Conservation (phyloP, 805 yeast species). For the Priceomyces carsonii region DNA sequence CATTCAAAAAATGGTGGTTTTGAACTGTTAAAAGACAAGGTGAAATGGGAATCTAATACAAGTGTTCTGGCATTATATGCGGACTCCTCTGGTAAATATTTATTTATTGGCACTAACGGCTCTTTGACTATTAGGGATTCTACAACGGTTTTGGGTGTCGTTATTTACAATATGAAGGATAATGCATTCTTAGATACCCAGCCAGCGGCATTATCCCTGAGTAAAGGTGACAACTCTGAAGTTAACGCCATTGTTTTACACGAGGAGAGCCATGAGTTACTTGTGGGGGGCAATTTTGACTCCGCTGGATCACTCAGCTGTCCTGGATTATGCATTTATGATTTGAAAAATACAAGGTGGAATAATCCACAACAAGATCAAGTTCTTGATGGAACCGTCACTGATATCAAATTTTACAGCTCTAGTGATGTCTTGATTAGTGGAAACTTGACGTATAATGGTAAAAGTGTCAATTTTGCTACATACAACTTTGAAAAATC, state of each 20-base stretch:
- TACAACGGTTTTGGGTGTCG: conserved; percentile 42
- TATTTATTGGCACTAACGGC: conserved; percentile 52
- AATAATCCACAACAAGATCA: conserved; percentile 34
- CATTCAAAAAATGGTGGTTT: conserved; percentile 15
- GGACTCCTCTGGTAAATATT: conserved; percentile 27
- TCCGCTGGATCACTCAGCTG: conserved; percentile 60
- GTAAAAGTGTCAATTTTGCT: conserved; percentile 42
- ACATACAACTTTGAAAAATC: conserved; percentile 53
- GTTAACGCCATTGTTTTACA: conserved; percentile 38
- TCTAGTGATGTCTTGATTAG: conserved; percentile 40
- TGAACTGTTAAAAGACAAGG: conserved; percentile 19
- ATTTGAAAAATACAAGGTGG: conserved; percentile 57
- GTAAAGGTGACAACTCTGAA: conserved; percentile 35
- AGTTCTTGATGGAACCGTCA: conserved; percentile 48
- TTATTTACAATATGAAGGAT: conserved; percentile 51
- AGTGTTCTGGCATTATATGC: conserved; percentile 34
- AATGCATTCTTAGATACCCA: conserved; percentile 44
- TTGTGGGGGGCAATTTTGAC: conserved; percentile 75
- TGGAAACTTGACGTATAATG: conserved; percentile 53
- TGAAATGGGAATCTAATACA: conserved; percentile 26
- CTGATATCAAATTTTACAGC: conserved; percentile 50
- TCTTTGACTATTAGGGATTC: conserved; percentile 20
- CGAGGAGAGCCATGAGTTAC: conserved; percentile 37
- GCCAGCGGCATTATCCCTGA: conserved; percentile 48
- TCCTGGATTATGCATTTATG: conserved; percentile 65